Evolutionary conservation across 116 monocot genomes (phyloP), one percentile per base, ranked within the genome.

Genomic region (Zostera marina): DNA sequence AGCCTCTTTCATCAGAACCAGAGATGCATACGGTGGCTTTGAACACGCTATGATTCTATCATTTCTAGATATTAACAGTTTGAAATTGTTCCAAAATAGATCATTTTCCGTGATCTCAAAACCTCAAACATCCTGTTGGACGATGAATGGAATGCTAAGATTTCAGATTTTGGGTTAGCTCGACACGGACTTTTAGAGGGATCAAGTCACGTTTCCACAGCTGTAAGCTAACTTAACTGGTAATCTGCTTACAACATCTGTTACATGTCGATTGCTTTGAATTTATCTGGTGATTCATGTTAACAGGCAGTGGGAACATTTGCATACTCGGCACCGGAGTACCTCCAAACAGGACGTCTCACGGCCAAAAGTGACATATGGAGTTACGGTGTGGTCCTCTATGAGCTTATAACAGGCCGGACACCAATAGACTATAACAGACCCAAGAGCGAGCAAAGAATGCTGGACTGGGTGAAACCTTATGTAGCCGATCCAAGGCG

Each of bases 111-210:
- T 51, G 92, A 92, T 81, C 56, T 92, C 7, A 92, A 92, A 72
- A 77, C 87, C 8, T 86, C 92, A 53, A 92, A 92, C 67, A 92
- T 93, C 73, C 88, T 93, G 9, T 66, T 93, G 61, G 88, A 93
- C 52, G 84, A 77, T 47, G 38, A 88, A 1, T 93, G 88, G 93
- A 84, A 84, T 68, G 88, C 93, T n/a, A 93, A 93, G 65, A 68
- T 93, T 53, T 93, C 93, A 7, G 93, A 93, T 62, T 93, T 93
- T 47, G 93, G 93, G 42, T 58, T 93, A 69, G 93, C 93, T 42
- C 77, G 92, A 60, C 75, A 82, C 53, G 92, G 87, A 55, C 82
- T 87, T 57, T 49, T 73, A 38, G 80, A 87, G 66, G 92, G 81
- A 61, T 22, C 65, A 41, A 80, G 68, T 56, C 87, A 92, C 79